These are phyloP conservation scores for Xylaria sp. DNA, from an alignment of 2,329 filamentous ascomycete genomes.

Conservation along the genomic window DNA sequence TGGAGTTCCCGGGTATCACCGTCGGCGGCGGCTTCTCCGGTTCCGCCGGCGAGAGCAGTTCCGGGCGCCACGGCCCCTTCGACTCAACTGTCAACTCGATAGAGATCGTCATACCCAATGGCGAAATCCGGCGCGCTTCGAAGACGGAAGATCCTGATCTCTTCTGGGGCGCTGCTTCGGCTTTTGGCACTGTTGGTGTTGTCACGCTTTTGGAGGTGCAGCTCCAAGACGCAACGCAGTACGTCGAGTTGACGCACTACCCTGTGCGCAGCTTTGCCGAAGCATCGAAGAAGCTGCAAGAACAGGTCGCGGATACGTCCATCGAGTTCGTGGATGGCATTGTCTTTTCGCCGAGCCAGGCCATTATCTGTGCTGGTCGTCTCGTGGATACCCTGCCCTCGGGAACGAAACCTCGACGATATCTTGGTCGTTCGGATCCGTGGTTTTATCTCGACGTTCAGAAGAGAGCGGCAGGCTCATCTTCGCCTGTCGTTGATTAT, in stretches of 20 bases:
- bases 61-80: slow-evolving; percentile 70
- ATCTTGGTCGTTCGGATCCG: slow-evolving; percentile 65
- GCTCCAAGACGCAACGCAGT: slow-evolving; percentile 59
- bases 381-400: slow-evolving; percentile 55
- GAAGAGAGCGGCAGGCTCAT: slow-evolving; percentile 40
- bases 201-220: slow-evolving; percentile 67
- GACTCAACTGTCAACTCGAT: slow-evolving; percentile 65
- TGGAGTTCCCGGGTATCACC: slow-evolving; percentile 77
- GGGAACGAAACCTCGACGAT: slow-evolving; percentile 47
- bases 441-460: slow-evolving; percentile 78
- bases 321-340: slow-evolving; percentile 74
- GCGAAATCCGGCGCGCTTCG: slow-evolving; percentile 61
- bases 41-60: slow-evolving; percentile 71
- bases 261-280: slow-evolving; percentile 49
- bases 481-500: slow-evolving; percentile 52
- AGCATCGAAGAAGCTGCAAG: slow-evolving; percentile 51
- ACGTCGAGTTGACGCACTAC: slow-evolving; percentile 64
- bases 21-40: slow-evolving; percentile 71
- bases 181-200: slow-evolving; percentile 71
- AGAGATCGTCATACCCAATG: slow-evolving; percentile 69
- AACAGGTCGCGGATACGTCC: slow-evolving; percentile 45
- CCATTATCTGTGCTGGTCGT: slow-evolving; percentile 66
- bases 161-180: slow-evolving; percentile 68
- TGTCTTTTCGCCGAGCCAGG: slow-evolving; percentile 59
- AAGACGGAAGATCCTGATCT: slow-evolving; percentile 61